Base-by-base conservation (phyloP, 768 basidiomycete genomes). In the Lenzites betulinus region DNA sequence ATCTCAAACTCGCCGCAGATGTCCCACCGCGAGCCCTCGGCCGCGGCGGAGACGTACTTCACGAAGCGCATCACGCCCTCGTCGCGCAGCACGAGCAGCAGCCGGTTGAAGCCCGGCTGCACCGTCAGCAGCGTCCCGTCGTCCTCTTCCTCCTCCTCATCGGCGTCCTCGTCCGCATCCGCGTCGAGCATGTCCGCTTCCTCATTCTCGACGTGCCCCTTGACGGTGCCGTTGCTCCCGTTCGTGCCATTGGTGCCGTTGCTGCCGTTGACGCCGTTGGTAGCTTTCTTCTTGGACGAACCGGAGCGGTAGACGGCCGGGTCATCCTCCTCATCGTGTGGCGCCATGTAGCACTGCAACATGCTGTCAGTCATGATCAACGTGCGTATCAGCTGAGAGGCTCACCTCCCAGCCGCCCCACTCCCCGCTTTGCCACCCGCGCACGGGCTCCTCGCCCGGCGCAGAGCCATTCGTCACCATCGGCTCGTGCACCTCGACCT, bases 381-480 rank as follows among this genome's bases (percentile, higher is more conserved):
- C 58, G 38, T 5, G 30, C 30, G 30, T 33, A n/a, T n/a, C 54
- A 38, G 44, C 62, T 53, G 39, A 62, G 56, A 55, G 28, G n/a
- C 81, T 48, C 59, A 91, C 92, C 83, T 98, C 95, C 95, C 95
- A 98, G 18, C 92, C 96, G 48, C 96, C 96, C 85, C 87, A 92
- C 64, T 86, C 86, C 12, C 89, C 88, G 16, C 79, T 79, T 69
- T 84, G 79, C 91, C 91, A 92, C 15, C 84, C 85, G 28, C 70
- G 71, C 26, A 76, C 70, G 38, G 64, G 28, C 49, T 72, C 66
- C 58, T 69, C 74, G 63, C 62, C 71, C 43, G 50, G 54, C 35
- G 35, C 62, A 36, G 48, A 30, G 20, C 51, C 70, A 33, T 42
- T 67, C 50, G 22, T 7, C 50, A 41, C 46, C 50, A 63, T 66